Percentiles rank a stretch among this genome's conserved stretches.
These are phyloP conservation scores for Podila epigama DNA, from an alignment of 192 early-diverging fungal genomes.

Conservation along the genomic window DNA sequence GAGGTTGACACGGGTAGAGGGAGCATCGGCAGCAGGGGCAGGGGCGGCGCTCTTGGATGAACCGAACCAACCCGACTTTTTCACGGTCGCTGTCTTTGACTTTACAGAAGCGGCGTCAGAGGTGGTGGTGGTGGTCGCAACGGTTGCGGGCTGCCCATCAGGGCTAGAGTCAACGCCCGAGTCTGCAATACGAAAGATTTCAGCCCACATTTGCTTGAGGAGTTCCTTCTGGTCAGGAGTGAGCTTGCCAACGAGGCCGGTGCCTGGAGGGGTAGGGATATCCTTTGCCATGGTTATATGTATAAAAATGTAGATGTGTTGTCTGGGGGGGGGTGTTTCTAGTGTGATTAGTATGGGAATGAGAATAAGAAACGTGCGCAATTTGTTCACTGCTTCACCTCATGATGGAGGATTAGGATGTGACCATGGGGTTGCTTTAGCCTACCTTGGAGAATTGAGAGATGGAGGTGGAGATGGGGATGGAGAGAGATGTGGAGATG, in stretches of 20 bases:
- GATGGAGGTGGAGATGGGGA: neutral
- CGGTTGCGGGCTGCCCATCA: conserved; percentile 1
- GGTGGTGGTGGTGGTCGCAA: neutral
- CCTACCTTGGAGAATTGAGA: neutral
- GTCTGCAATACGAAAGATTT: conserved; percentile 34
- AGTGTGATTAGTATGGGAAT: too few species aligned
- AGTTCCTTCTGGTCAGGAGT: conserved; percentile 43
- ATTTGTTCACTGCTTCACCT: too few species aligned
- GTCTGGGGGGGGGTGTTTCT: neutral
- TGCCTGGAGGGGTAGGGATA: conserved; percentile 36
- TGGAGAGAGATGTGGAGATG: neutral
- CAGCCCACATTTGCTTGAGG: conserved; percentile 45
- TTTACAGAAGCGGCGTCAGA: conserved; percentile 19
- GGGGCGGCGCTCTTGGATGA: conserved; percentile 11
- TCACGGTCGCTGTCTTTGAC: conserved; percentile 27
- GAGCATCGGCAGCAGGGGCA: conserved; percentile 3
- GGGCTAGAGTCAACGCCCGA: neutral
- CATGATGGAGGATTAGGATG: too few species aligned
- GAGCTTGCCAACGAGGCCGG: conserved; percentile 44
- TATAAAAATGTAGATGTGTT: neutral
- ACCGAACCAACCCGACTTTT: conserved; percentile 44
- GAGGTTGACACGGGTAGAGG: conserved; percentile 18
- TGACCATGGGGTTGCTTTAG: too few species aligned
- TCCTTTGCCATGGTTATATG: conserved; percentile 33
- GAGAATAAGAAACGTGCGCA: too few species aligned